Evolutionary conservation across 1,139 yeast species (phyloP), one percentile per base, ranked within the genome.

Genomic region (Lodderomyces orthopsilosis): DNA sequence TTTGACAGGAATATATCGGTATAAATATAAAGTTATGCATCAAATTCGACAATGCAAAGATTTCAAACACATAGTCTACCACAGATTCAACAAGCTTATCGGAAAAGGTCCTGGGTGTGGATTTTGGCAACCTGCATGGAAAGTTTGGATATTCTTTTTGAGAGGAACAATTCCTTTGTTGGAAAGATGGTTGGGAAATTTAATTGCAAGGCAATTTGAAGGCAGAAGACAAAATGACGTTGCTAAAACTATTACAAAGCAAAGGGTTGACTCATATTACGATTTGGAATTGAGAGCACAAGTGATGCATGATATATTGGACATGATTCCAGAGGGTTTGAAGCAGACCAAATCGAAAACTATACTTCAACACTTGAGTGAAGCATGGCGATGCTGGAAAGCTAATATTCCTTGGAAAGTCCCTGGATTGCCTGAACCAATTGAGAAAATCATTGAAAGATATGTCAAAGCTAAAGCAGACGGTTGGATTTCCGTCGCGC

Each of bases 51-150:
- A 95, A 1, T 91, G 98, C 61, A 93, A 93, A 60, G 98, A 94
- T 63, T 69, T 93, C 56, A 93, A 94, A 62, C 98, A 94, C 61
- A 82, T 91, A 10, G 85, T 93, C 1, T 93, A 93, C 58, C 76
- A 87, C 50, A 75, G 84, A 45, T 93, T 94, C 66, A 93, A 94
- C 58, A 66, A 67, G 28, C 75, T 77, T 33, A 86, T 94, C 34
- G 98, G 98, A 0, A 93, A 93, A 59, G 99, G 99, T 1, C 98
- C 98, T 1, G 99, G 99, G 0, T 88, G 95, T 68, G 99, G 99
- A 1, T 88, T 93, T 62, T 94, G 99, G 99, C 98, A 93, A 58
- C 98, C 98, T 0, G 87, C 96, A 1, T 93, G 98, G 98, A 74
- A 97, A 53, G 94, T 91, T 1, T 94, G 98, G 99, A 69, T 94